Base-by-base conservation (phyloP, 2,329 filamentous ascomycete genomes). In the Ustulina deusta region DNA sequence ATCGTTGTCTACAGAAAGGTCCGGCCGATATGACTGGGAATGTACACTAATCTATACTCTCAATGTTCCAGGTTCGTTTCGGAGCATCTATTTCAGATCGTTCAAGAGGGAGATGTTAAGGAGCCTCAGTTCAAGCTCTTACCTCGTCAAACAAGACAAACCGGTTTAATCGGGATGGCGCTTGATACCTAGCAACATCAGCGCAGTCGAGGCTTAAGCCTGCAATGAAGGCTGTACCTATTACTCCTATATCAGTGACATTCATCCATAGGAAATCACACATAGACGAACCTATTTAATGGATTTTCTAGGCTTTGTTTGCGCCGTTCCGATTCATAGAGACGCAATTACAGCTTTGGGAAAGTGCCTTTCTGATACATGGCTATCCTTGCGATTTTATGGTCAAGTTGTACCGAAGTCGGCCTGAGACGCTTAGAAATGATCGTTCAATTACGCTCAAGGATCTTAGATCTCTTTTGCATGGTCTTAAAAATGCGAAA, bases 401-500 rank as follows among this genome's bases (percentile, higher is more conserved):
- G n/a, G 25, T 40, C 17, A 40, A 29, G 13, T 61, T 20, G 32
- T 22, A 40, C 29, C 17, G 25, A 40, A 29, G 15, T 27, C 17
- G 4, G 38, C 46, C 4, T 22, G 25, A 22, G 1, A 61, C 13
- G 15, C 5, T 51, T 52, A 6, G 27, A 46, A 40, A 51, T 61
- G 17, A 51, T 29, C 3, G 34, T 52, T 29, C 20, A 15, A 15
- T 51, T 40, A 11, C 34, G 58, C 58, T 40, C 13, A 29, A 51
- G n/a, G 36, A 49, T 49, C 57, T n/a, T 38, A 40, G 3, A 46
- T 56, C 42, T 42, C 22, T n/a, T 32, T n/a, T 42, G 27, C 32
- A 52, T 13, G 2, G 29, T 60, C 20, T 36, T 29, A 3, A 48
- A 56, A 44, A 3, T 66, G 17, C 44, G 57, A 51, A 13, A 62